Percentiles rank a stretch among this genome's conserved stretches.
Conservation (phyloP, 202 grass and related monocot genomes). For the Panicum hallii region DNA sequence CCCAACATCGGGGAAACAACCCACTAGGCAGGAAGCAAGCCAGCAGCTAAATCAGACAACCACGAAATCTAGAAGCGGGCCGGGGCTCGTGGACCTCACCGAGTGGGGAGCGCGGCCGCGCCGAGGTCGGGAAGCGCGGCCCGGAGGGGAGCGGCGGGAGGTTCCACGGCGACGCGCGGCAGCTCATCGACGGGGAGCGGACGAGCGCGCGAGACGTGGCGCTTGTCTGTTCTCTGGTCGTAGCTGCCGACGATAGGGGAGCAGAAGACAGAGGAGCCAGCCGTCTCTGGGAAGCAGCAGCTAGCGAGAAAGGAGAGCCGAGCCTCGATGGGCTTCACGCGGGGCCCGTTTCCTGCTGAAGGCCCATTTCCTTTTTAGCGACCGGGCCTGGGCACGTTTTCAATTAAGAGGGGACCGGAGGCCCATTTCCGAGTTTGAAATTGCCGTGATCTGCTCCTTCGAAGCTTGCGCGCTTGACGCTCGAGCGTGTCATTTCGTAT, state of each 20-base stretch:
- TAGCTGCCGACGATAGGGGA: constrained; percentile 20
- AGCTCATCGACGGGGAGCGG: constrained; percentile 49
- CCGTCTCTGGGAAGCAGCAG: neutral
- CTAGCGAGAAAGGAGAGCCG: neutral
- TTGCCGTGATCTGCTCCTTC: too few species aligned
- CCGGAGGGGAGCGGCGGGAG: constrained; percentile 27
- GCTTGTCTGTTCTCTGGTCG: constrained; percentile 27
- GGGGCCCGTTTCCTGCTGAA: too few species aligned
- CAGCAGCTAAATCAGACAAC: constrained; percentile 16
- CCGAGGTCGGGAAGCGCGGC: neutral
- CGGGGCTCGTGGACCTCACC: constrained; percentile 43
- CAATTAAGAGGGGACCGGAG: too few species aligned
- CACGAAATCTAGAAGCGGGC: neutral
- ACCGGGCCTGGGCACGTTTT: too few species aligned
- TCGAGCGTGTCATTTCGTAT: too few species aligned
- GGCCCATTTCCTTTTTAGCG: too few species aligned
- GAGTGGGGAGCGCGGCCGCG: constrained; percentile 24
- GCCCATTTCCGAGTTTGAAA: too few species aligned
- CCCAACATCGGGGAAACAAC: neutral
- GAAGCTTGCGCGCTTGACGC: too few species aligned
- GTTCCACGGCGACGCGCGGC: constrained; percentile 47
- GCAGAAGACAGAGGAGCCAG: constrained; percentile 9
- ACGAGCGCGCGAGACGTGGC: constrained; percentile 43
- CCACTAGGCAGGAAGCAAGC: neutral
- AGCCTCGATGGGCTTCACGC: neutral